Evolutionary conservation across 1,284 basidiomycete species (phyloP), one percentile per base, ranked within the genome.

Genomic region (Farysia itapuensis): DNA sequence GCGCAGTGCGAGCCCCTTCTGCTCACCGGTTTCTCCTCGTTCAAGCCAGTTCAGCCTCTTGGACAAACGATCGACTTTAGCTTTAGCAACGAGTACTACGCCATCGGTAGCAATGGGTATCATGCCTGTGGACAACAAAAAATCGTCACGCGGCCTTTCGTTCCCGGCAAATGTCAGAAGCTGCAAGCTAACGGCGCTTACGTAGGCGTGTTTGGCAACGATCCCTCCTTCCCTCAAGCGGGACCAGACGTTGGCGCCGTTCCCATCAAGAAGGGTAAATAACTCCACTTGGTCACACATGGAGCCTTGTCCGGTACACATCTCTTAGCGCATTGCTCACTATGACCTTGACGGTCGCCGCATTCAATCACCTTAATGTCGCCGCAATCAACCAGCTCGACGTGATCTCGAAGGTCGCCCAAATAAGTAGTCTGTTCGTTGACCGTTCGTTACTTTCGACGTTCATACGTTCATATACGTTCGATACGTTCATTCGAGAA

Each of bases 11-110:
- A 45, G 4, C 42, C 42, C 1, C 46, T 60, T 9, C 24, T 4
- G 9, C 33, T 22, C 23, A 50, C 50, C 33, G 18, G 18, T 6
- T 60, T 50, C 46, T 35, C 43, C 19, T 60, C 57, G 12, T 53
- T 40, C 57, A 53, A 45, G 23, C 28, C 46, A 2, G 21, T 53
- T 18, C 22, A 35, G 2, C 50, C 57, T 4, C 9, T 1, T 2
- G 46, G 43, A 1, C 12, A 22, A 1, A 43, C 32, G 4, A 28
- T 50, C 35, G 29, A 42, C 12, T 15, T 43, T 11, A 25, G 43
- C 34, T 60, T 60, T 34, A 60, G 57, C 35, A 43, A 49, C 6
- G 15, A 13, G 1, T 60, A 49, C 35, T 53, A 60, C 34, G 50
- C 42, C 16, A 1, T 50, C 7, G 34, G 34, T 25, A 15, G 39